Evolutionary conservation across 2,329 filamentous ascomycete species (phyloP), one percentile per base, ranked within the genome.

Genomic region (Bipolaris sorokiniana): DNA sequence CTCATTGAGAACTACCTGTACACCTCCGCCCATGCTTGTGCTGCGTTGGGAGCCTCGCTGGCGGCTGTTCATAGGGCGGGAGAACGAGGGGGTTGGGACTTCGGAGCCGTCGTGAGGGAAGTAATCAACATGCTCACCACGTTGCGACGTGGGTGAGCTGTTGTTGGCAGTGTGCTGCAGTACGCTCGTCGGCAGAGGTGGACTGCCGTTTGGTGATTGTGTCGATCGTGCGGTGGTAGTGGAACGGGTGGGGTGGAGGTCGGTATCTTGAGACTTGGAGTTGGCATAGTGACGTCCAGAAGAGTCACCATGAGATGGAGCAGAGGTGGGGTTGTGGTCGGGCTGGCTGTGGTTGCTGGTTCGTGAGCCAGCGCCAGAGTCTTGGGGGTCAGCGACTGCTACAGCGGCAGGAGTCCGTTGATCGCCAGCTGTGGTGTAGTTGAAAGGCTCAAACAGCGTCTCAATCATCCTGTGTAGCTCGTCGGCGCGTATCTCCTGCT

Each of bases 391-490:
- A 37, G 62, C 59, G 9, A 74, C 71, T 13, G 64, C 64, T 26
- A 74, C 58, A 23, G 63, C 63, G 10, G 64, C 63, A 22, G 68
- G 86, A 18, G 66, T 86, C 63, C 82, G 92, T 84, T 88, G 88
- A 69, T 92, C 94, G 3, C 88, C 90, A 18, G 91, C 88, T 3
- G 88, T 80, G 0, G 93, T 97, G 77, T 99, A 99, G 76, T 99
- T 95, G 75, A 98, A 99, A 0, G 93, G 91, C 74, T 90, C 88
- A 73, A 98, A 99, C 70, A 97, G 90, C 4, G 86, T 90, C 77
- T 99, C 95, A 60, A 99, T 97, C 85, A 96, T 90, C 63, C 88
- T 88, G 75, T 98, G 95, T 20, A 98, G 83, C 76, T 97, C 93
- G 61, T 99, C 94, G 66, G 96, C 92, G 20, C 93, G 86, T 54